Evolutionary conservation across 2,329 filamentous ascomycete species (phyloP).

Genomic region (Ceratocystiopsis sp.): DNA sequence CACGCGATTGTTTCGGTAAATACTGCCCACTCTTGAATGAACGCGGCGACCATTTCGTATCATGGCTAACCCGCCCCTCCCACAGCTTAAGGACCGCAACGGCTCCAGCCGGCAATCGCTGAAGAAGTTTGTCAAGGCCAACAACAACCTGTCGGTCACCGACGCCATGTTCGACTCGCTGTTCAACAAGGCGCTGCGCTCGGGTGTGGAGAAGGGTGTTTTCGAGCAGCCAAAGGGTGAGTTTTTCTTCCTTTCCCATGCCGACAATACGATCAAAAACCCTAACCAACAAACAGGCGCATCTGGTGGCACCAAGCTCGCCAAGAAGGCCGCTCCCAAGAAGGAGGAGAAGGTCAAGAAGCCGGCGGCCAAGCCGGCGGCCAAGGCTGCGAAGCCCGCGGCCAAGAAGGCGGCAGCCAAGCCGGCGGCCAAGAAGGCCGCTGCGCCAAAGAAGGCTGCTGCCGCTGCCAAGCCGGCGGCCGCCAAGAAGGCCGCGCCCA

Average conservation of each 20-base stretch:
- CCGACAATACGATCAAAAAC: background rate
- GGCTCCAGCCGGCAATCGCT: constrained; percentile 42
- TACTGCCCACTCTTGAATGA: constrained; percentile 18
- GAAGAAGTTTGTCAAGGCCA: constrained; percentile 43
- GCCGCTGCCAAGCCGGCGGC: too few species aligned
- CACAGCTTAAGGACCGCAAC: constrained; percentile 44
- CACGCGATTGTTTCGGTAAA: constrained; percentile 44
- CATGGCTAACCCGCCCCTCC: constrained; percentile 5
- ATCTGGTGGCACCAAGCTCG: constrained; percentile 83
- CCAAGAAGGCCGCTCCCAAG: constrained; percentile 45
- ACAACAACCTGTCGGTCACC: constrained; percentile 29
- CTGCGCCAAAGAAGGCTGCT: constrained; percentile 16
- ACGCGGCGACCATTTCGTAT: background rate
- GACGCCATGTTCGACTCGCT: constrained; percentile 49
- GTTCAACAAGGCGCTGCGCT: constrained; percentile 73
- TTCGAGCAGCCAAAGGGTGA: constrained; percentile 89
- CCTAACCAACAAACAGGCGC: constrained; percentile 39
- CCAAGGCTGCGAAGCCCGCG: constrained; percentile 19
- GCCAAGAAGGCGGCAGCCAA: constrained; percentile 18
- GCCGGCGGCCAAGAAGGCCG: constrained; percentile 14
- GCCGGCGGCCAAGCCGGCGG: constrained; percentile 13
- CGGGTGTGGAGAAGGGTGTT: constrained; percentile 69
- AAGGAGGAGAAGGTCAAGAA: constrained; percentile 18
- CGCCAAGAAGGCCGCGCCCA: constrained; percentile 17
- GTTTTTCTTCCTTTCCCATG: constrained; percentile 16